Conservation (phyloP, 208 protist species). For the Naegleria lovaniensis region DNA sequence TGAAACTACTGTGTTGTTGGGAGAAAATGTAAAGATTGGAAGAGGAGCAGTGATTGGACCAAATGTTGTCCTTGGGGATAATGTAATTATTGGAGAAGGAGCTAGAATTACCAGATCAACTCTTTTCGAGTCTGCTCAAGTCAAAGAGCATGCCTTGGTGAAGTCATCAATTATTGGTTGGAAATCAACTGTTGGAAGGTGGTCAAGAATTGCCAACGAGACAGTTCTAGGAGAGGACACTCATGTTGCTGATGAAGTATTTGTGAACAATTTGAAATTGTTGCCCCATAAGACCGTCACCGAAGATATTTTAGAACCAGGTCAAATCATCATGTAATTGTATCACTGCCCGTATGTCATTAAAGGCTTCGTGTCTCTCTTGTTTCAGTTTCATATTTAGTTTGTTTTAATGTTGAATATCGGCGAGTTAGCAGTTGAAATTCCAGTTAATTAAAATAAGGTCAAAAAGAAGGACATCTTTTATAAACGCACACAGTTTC, state of each 20-base stretch:
- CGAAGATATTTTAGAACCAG: slow-evolving; percentile 64
- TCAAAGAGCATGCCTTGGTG: slow-evolving; percentile 73
- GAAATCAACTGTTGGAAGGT: slow-evolving; percentile 77
- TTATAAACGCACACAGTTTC: no score
- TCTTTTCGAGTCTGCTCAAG: slow-evolving; percentile 67
- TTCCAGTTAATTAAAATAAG: no score
- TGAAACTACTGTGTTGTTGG: slow-evolving; percentile 63
- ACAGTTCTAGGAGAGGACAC: slow-evolving; percentile 92
- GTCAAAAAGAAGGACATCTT: no score
- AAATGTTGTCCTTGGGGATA: slow-evolving; percentile 83
- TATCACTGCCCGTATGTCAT: not conserved
- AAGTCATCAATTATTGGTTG: slow-evolving; percentile 88
- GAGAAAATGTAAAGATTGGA: slow-evolving; percentile 81
- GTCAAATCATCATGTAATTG: slow-evolving; percentile 79
- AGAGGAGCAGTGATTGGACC: slow-evolving; percentile 83
- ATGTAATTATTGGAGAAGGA: slow-evolving; percentile 77
- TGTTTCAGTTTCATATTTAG: no score
- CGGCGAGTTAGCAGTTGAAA: no score
- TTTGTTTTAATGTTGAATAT: no score
- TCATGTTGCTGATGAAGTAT: slow-evolving; percentile 73
- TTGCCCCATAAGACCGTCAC: slow-evolving; percentile 87
- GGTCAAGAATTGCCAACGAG: slow-evolving; percentile 81
- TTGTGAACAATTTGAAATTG: slow-evolving; percentile 80
- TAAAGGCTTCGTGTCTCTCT: no score
- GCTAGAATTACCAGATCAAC: slow-evolving; percentile 70